Percentiles rank a stretch among this genome's conserved stretches.
These are phyloP conservation scores for Neostapfia colusana DNA, from an alignment of 176 grass and related monocot species.

Conservation along the genomic window DNA sequence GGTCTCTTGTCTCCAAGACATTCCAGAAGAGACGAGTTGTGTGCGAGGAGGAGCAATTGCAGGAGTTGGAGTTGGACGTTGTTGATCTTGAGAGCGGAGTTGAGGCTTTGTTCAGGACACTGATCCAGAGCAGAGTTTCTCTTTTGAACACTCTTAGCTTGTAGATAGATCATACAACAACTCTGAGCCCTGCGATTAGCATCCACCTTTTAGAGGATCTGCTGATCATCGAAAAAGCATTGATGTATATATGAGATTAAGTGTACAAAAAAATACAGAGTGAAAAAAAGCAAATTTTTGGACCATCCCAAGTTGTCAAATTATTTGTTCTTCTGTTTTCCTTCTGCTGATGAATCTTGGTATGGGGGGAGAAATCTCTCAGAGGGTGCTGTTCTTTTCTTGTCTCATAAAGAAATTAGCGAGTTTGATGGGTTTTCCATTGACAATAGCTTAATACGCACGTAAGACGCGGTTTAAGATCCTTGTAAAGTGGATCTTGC, in stretches of 20 bases:
- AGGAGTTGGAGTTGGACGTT: constrained; percentile 31
- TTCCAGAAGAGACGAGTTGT: constrained; percentile 31
- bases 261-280: not conserved
- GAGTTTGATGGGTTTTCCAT: not conserved
- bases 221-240: not conserved
- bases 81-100: constrained; percentile 25
- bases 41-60: constrained; percentile 29
- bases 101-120: constrained; percentile 7
- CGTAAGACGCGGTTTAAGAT: constrained; percentile 9
- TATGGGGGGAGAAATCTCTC: not conserved
- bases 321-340: not conserved
- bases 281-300: not conserved
- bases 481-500: constrained; percentile 27
- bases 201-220: constrained; percentile 17
- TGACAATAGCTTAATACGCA: not conserved
- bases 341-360: not conserved
- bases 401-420: not conserved
- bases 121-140: constrained; percentile 33
- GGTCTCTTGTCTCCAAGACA: constrained; percentile 36
- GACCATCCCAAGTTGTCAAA: not conserved
- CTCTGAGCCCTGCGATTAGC: not conserved
- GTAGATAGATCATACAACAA: constrained; percentile 6
- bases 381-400: not conserved
- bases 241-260: not conserved
- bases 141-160: constrained; percentile 35